These are phyloP conservation scores for Pholiota molesta DNA, from an alignment of 768 basidiomycete genomes.

Conservation along the genomic window DNA sequence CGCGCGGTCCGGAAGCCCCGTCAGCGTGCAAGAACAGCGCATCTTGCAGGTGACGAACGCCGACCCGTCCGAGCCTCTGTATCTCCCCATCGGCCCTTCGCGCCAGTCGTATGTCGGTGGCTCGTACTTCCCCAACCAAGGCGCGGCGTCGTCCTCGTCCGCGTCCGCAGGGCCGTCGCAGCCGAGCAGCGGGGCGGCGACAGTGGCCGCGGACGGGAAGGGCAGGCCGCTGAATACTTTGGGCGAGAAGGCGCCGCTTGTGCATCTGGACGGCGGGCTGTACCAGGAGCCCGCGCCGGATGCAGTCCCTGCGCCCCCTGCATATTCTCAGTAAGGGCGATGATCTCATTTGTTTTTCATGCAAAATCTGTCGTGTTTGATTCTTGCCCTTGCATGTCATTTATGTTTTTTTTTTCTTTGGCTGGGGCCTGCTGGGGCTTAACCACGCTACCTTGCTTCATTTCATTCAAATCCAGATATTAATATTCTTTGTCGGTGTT, in stretches of 20 bases:
- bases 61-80: constrained; percentile 31
- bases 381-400: background rate
- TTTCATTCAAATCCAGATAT: background rate
- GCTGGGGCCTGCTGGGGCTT: background rate
- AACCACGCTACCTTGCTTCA: background rate
- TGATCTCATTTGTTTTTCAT: no score
- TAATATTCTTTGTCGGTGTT: background rate
- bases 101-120: background rate
- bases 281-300: constrained; percentile 27
- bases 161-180: background rate
- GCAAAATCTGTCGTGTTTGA: no score
- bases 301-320: constrained; percentile 28
- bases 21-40: constrained; percentile 41
- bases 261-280: constrained; percentile 43
- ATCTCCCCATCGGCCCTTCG: background rate
- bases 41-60: constrained; percentile 45
- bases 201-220: constrained; percentile 29
- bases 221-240: constrained; percentile 29
- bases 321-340: constrained; percentile 15
- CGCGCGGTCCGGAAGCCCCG: constrained; percentile 43
- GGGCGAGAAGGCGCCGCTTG: constrained; percentile 35
- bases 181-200: constrained; percentile 4
- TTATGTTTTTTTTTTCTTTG: background rate
- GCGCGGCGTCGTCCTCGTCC: background rate
- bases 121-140: background rate